These are phyloP conservation scores for Mixia osmundae DNA, from an alignment of 1,284 basidiomycete genomes.

Conservation along the genomic window DNA sequence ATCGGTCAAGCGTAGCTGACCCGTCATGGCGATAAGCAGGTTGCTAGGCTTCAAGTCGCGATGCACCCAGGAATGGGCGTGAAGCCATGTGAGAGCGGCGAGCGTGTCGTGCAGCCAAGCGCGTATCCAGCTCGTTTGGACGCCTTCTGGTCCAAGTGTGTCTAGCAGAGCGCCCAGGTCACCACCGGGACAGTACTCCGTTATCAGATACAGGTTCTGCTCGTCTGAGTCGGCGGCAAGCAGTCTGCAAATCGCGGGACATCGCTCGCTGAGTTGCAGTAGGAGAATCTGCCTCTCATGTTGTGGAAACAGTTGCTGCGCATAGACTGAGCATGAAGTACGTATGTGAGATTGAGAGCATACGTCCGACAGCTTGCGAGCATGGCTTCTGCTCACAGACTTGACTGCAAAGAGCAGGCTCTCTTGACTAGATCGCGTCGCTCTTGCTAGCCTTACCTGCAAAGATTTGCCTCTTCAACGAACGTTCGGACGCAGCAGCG, in stretches of 20 bases:
- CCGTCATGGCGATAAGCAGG: constrained; percentile 1
- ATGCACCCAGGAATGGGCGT: constrained; percentile 1
- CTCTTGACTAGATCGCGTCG: too few species aligned
- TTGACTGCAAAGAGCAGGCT: too few species aligned
- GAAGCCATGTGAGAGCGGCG: background rate
- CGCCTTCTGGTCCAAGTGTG: too few species aligned
- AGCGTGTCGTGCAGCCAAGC: background rate
- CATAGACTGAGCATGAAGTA: too few species aligned
- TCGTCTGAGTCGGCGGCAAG: background rate
- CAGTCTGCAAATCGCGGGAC: background rate
- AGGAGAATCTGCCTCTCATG: background rate
- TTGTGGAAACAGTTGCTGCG: background rate
- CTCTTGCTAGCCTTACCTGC: too few species aligned
- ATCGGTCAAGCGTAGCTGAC: constrained; percentile 5
- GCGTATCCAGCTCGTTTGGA: background rate
- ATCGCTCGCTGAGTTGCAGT: background rate
- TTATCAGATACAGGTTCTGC: background rate
- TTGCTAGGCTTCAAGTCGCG: constrained; percentile 8
- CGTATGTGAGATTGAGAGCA: too few species aligned
- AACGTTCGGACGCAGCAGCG: too few species aligned
- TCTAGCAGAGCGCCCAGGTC: background rate
- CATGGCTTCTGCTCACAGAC: too few species aligned
- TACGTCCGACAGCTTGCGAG: too few species aligned
- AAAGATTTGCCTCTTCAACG: too few species aligned
- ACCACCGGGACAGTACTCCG: background rate